Conservation (phyloP, 805 yeast genomes). For the Metschnikowia aberdeeniae region DNA sequence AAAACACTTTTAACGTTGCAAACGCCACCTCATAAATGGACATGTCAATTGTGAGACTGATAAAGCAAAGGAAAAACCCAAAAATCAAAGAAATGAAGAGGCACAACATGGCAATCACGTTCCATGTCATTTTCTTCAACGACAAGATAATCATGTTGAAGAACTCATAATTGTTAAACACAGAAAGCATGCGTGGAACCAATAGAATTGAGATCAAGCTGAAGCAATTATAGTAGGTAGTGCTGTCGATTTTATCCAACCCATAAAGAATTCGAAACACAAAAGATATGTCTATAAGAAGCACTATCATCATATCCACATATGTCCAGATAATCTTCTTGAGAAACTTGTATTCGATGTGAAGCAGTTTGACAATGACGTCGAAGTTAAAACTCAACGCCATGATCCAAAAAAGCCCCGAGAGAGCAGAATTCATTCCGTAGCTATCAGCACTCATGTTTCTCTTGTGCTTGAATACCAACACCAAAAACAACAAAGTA, state of each 20-base stretch:
- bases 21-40: conserved; percentile 44
- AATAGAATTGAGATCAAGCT: conserved; percentile 45
- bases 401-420: conserved; percentile 41
- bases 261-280: conserved; percentile 20
- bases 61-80: conserved; percentile 54
- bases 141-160: conserved; percentile 50
- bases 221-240: conserved; percentile 27
- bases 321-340: conserved; percentile 52
- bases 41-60: conserved; percentile 42
- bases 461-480: conserved; percentile 24
- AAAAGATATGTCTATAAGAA: conserved; percentile 34
- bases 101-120: conserved; percentile 45
- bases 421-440: conserved; percentile 17
- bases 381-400: conserved; percentile 47
- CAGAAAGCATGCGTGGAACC: conserved; percentile 47
- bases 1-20: conserved; percentile 48
- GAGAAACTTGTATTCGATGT: conserved; percentile 44
- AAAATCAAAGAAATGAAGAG: conserved; percentile 47
- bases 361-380: conserved; percentile 38
- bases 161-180: conserved; percentile 48
- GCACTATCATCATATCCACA: conserved; percentile 41
- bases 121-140: conserved; percentile 49
- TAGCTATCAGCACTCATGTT: neutral
- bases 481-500: conserved; percentile 27
- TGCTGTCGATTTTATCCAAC: conserved; percentile 13